Conservation (phyloP, 2,329 filamentous ascomycete species). For the Lomentospora prolificans region DNA sequence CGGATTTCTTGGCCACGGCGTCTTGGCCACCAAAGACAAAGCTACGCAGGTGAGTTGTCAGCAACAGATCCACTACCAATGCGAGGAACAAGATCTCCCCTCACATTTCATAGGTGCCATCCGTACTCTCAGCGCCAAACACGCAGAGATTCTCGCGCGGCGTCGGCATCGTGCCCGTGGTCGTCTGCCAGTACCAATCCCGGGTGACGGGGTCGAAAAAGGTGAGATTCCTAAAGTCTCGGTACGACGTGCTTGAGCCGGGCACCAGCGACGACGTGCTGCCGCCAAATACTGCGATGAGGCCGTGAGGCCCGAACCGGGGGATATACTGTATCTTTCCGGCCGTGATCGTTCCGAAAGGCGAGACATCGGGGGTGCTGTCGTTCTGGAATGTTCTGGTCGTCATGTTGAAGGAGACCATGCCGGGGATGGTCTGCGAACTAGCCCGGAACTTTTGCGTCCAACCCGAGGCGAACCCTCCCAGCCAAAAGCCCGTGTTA, state of each 20-base stretch:
- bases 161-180: slow-evolving; percentile 9
- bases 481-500: slow-evolving; percentile 9
- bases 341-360: slow-evolving; percentile 7
- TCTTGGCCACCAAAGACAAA: slow-evolving; percentile 12
- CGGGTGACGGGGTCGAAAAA: slow-evolving; percentile 11
- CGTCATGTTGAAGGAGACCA: slow-evolving; percentile 10
- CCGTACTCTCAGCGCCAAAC: slow-evolving; percentile 8
- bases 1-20: not conserved
- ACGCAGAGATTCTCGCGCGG: slow-evolving; percentile 8
- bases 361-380: slow-evolving; percentile 8
- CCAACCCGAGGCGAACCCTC: slow-evolving; percentile 8
- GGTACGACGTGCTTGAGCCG: not conserved
- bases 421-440: slow-evolving; percentile 2
- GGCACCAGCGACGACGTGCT: not conserved
- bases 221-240: slow-evolving; percentile 12
- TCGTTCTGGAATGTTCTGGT: slow-evolving; percentile 10
- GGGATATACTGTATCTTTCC: slow-evolving; percentile 9
- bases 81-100: not conserved
- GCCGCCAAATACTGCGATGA: slow-evolving; percentile 10
- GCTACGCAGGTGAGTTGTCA: not conserved
- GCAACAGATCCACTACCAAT: not conserved
- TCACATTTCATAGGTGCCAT: slow-evolving; percentile 13
- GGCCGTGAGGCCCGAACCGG: slow-evolving; percentile 9
- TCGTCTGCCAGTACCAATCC: slow-evolving; percentile 10
- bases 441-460: slow-evolving; percentile 1